Base-by-base conservation (phyloP, 2,329 filamentous ascomycete species). In the Endoconidiophora polonica region DNA sequence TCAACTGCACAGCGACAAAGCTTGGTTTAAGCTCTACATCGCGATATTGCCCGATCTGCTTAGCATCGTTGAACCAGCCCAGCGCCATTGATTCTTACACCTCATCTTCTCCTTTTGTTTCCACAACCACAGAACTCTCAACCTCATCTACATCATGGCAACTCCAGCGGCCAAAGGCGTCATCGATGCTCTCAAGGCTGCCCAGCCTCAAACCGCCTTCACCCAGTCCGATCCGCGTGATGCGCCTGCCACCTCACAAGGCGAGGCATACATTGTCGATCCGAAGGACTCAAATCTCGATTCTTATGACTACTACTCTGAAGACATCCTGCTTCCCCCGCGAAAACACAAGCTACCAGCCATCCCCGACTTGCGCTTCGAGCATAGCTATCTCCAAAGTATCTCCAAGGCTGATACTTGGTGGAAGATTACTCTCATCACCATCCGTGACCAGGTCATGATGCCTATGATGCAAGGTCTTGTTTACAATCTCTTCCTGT, bases 361-460 rank as follows among this genome's bases (percentile, higher is more conserved):
- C 6, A 74, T 95, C 60, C 87, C 88, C 3, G 91, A 98, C 67
- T 70, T 98, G 57, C 78, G 91, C 41, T 96, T 96, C 66, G 91
- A 98, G 68, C 91, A 98, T 73, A 95, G 88, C 71, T 98, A 98
- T 65, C 74, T 98, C 50, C 82, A 84, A 58, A 94, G 87, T 66
- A 83, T 98, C 58, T 76, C 81, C 56, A 72, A 77, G 50, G 86
- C 87, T 36, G 77, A 91, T 56, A 79, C 77, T 22, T 88, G 81
- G 79, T 81, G 83, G 68, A 77, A 78, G 62, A 76, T 98, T 29
- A 73, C 76, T 5, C 83, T 82, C 68, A 90, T 98, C 57, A 98
- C 91, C 16, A 64, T 84, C 36, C 73, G 86, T 59, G 91, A 98
- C 65, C 91, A 95, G 83, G 71, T 95, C 53, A 65, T 94, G 59